Evolutionary conservation across 768 basidiomycete species (phyloP).

Genomic region (Mycena olivaceomarginata): DNA sequence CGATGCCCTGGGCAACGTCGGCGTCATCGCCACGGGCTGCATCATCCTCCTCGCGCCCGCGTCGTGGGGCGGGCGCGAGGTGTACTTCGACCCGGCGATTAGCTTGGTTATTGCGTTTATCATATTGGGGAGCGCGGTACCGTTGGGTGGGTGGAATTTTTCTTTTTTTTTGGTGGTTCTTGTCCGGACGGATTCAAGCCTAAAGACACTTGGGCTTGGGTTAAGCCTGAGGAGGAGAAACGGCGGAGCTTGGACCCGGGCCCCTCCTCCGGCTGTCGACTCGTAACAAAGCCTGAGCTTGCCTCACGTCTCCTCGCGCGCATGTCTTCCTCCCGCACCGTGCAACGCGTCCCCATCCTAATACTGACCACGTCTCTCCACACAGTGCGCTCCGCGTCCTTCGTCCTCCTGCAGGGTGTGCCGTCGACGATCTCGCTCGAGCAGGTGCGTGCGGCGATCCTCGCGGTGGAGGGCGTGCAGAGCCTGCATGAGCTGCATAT

Average conservation of each 20-base stretch:
- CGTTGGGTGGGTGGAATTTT: slow-evolving; percentile 76
- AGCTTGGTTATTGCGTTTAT: slow-evolving; percentile 96
- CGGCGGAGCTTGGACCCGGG: too few species aligned
- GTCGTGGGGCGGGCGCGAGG: slow-evolving; percentile 12
- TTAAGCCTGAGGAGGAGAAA: too few species aligned
- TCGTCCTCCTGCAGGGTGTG: slow-evolving; percentile 96
- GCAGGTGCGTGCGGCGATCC: slow-evolving; percentile 89
- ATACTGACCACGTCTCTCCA: not conserved
- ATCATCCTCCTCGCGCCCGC: slow-evolving; percentile 69
- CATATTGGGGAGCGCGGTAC: slow-evolving; percentile 96
- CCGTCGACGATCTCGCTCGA: slow-evolving; percentile 93
- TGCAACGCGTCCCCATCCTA: not conserved
- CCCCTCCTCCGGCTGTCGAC: too few species aligned
- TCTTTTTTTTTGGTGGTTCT: not conserved
- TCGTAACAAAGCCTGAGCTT: too few species aligned
- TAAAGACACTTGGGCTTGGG: too few species aligned
- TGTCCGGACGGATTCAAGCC: too few species aligned
- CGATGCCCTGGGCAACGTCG: slow-evolving; percentile 98
- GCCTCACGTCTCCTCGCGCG: too few species aligned
- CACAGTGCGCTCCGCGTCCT: slow-evolving; percentile 91
- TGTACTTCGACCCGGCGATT: slow-evolving; percentile 94
- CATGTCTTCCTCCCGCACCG: not conserved
- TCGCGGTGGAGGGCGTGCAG: slow-evolving; percentile 88
- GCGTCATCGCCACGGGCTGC: slow-evolving; percentile 96
- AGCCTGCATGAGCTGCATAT: slow-evolving; percentile 96